Conservation (phyloP, 1,139 yeast genomes). For the Pichia sp. region DNA sequence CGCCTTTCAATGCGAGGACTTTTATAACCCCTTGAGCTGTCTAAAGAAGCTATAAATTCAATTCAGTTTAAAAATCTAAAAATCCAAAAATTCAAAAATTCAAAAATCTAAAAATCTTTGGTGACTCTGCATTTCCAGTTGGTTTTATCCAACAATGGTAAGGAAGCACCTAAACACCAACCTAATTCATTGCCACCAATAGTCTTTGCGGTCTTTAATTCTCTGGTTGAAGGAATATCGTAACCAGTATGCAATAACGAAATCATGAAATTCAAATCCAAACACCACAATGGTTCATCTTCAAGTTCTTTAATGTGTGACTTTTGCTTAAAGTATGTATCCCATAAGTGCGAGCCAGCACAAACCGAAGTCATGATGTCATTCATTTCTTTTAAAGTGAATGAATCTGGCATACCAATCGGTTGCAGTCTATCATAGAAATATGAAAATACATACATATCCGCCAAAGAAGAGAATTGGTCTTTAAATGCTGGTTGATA, state of each 20-base stretch:
- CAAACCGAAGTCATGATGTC: slow-evolving; percentile 83
- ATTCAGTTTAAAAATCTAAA: no score
- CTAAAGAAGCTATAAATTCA: no score
- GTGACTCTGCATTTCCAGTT: slow-evolving; percentile 66
- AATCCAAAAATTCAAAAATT: no score
- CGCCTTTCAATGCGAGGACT: no score
- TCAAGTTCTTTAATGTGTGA: slow-evolving; percentile 43
- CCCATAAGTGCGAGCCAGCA: slow-evolving; percentile 69
- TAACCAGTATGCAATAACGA: slow-evolving; percentile 90
- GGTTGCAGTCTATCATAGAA: slow-evolving; percentile 93
- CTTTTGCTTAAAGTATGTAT: slow-evolving; percentile 22
- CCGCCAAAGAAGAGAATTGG: slow-evolving; percentile 62
- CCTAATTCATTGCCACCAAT: slow-evolving; percentile 87
- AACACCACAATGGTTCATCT: slow-evolving; percentile 88
- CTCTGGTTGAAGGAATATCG: slow-evolving; percentile 86
- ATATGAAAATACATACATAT: slow-evolving; percentile 84
- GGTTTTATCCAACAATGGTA: slow-evolving; percentile 69
- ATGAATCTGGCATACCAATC: slow-evolving; percentile 87
- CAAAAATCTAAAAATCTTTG: slow-evolving; percentile 5
- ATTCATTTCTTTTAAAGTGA: slow-evolving; percentile 73
- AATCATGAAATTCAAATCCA: slow-evolving; percentile 83
- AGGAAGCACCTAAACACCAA: slow-evolving; percentile 97
- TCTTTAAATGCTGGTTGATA: slow-evolving; percentile 87
- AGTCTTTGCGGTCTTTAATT: slow-evolving; percentile 83
- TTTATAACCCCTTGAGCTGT: no score